Conservation (phyloP, 2,329 filamentous ascomycete species). For the Coccinonectria pachysandricola region DNA sequence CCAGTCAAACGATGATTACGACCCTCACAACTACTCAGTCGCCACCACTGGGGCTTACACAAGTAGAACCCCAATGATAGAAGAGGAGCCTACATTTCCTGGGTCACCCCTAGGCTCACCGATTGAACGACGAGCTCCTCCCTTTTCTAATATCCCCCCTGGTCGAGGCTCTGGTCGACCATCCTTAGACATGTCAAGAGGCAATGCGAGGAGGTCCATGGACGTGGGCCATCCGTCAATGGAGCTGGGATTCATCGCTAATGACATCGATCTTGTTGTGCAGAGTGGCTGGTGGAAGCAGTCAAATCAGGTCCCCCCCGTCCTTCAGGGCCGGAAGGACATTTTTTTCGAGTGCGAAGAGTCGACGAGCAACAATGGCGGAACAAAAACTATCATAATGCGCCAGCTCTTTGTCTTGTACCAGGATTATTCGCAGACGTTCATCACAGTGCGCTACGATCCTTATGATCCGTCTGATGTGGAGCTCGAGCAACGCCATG, state of each 20-base stretch:
- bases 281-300: constrained; percentile 82
- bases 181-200: constrained; percentile 28
- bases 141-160: constrained; percentile 23
- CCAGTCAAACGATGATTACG: constrained; percentile 55
- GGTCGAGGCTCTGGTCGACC: constrained; percentile 18
- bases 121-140: constrained; percentile 35
- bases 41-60: constrained; percentile 23
- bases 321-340: constrained; percentile 73
- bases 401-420: constrained; percentile 84
- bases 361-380: constrained; percentile 55
- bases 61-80: constrained; percentile 28
- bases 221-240: constrained; percentile 65
- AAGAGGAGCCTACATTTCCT: constrained; percentile 39
- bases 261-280: constrained; percentile 69
- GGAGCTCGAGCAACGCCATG: constrained; percentile 74
- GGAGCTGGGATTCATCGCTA: constrained; percentile 77
- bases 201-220: constrained; percentile 49
- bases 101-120: constrained; percentile 34
- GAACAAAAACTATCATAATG: constrained; percentile 60
- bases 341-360: constrained; percentile 77
- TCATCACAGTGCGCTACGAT: constrained; percentile 74
- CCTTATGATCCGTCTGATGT: constrained; percentile 62
- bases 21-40: constrained; percentile 49
- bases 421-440: constrained; percentile 91
- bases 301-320: constrained; percentile 66